These are phyloP conservation scores for Aspergillus nanangensis DNA, from an alignment of 495 filamentous ascomycete species.

Conservation along the genomic window DNA sequence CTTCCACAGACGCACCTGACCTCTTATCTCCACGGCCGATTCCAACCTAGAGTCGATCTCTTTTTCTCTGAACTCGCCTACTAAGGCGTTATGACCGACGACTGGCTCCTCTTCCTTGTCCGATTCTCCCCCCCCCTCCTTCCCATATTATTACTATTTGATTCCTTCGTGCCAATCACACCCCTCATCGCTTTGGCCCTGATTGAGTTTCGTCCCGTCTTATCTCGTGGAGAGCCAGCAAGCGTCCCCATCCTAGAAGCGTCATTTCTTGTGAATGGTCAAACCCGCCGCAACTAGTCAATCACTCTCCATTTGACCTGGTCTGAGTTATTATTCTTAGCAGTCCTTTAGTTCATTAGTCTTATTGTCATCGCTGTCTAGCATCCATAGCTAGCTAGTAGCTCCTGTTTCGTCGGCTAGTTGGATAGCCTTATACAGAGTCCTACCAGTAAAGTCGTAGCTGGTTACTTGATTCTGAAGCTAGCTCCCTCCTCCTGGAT, in stretches of 20 bases:
- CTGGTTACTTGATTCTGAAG: no score
- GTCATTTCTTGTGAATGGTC: slow-evolving; percentile 19
- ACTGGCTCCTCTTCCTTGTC: background rate
- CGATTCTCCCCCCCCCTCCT: slow-evolving; percentile 1
- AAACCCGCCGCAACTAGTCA: slow-evolving; percentile 12
- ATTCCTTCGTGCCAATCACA: no score
- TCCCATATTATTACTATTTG: slow-evolving; percentile 5
- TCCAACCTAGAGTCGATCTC: slow-evolving; percentile 11
- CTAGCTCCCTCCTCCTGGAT: no score
- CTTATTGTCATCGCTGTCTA: background rate
- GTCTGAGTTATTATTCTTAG: slow-evolving; percentile 9
- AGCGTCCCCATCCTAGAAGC: slow-evolving; percentile 10
- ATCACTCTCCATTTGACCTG: slow-evolving; percentile 6
- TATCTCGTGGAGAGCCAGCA: slow-evolving; percentile 13
- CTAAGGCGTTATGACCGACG: no score
- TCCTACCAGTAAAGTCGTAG: no score
- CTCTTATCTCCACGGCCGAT: background rate
- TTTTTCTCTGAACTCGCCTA: slow-evolving; percentile 3
- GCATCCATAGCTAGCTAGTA: background rate
- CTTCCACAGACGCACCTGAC: slow-evolving; percentile 4
- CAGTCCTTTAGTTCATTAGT: no score
- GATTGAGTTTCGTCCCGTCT: slow-evolving; percentile 19
- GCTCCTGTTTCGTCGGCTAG: background rate
- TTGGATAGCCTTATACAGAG: no score
- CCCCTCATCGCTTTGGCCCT: slow-evolving; percentile 9